Percentiles rank a stretch among this genome's conserved stretches.
These are phyloP conservation scores for Aureobasidium sp. DNA, from an alignment of 2,329 filamentous ascomycete genomes.

Conservation along the genomic window DNA sequence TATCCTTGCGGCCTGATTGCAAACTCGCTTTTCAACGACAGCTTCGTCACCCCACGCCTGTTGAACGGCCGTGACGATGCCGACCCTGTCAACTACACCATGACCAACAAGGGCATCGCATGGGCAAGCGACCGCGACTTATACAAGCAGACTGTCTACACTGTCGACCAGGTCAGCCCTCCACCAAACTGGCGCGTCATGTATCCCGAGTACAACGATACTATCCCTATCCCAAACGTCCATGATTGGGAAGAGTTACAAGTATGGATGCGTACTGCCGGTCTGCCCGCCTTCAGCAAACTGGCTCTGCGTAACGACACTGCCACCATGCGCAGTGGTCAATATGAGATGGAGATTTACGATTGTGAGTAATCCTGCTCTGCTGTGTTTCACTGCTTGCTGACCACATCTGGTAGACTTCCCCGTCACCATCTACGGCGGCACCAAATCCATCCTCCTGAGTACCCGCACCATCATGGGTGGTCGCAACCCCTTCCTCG, in stretches of 20 bases:
- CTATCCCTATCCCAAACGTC: constrained; percentile 61
- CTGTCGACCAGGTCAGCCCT: constrained; percentile 57
- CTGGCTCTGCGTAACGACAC: constrained; percentile 76
- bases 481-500: constrained; percentile 89
- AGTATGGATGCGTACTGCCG: constrained; percentile 98
- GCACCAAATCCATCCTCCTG: constrained; percentile 83
- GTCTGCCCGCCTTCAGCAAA: constrained; percentile 90
- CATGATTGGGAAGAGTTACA: constrained; percentile 77
- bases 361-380: constrained; percentile 54
- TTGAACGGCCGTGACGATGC: constrained; percentile 42
- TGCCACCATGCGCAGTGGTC: constrained; percentile 57
- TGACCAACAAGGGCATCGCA: constrained; percentile 72
- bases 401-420: constrained; percentile 53
- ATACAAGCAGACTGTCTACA: constrained; percentile 64
- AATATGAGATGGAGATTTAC: constrained; percentile 67
- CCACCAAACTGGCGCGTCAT: constrained; percentile 76
- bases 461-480: constrained; percentile 89
- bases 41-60: constrained; percentile 58
- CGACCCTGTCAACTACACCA: constrained; percentile 53
- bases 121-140: constrained; percentile 78
- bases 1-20: constrained; percentile 95
- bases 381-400: not conserved
- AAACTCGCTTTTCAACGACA: constrained; percentile 96
- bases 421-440: constrained; percentile 66
- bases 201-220: constrained; percentile 63